A percentile compares a stretch with the other conserved stretches of the same genome.
These are phyloP conservation scores for Kwoniella sp. DNA, from an alignment of 768 basidiomycete genomes.

Conservation along the genomic window DNA sequence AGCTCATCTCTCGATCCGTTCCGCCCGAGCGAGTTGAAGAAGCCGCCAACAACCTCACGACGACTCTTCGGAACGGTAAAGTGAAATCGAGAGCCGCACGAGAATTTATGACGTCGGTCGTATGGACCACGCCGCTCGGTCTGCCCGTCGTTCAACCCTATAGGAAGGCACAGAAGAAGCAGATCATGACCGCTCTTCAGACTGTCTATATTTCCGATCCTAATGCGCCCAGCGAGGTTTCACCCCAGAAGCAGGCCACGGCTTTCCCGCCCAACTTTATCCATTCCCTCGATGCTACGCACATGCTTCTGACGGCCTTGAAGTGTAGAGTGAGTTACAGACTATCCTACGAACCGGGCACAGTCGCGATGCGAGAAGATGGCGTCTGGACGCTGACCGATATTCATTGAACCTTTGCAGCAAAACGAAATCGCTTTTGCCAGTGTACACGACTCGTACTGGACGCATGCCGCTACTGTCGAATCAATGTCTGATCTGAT, in stretches of 20 bases:
- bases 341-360: neutral
- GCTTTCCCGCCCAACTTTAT: slow-evolving; percentile 99
- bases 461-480: slow-evolving; percentile 88
- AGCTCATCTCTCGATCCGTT: slow-evolving; percentile 82
- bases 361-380: slow-evolving; percentile 1
- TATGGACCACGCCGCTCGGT: slow-evolving; percentile 96
- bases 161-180: slow-evolving; percentile 76
- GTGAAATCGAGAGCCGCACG: slow-evolving; percentile 13
- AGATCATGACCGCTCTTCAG: slow-evolving; percentile 80
- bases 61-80: slow-evolving; percentile 13
- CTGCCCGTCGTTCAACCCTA: slow-evolving; percentile 96
- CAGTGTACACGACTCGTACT: slow-evolving; percentile 97
- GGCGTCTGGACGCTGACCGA: slow-evolving; percentile 22
- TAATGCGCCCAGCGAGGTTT: slow-evolving; percentile 74
- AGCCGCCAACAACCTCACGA: slow-evolving; percentile 26
- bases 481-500: slow-evolving; percentile 87
- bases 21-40: slow-evolving; percentile 62
- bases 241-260: slow-evolving; percentile 81
- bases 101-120: slow-evolving; percentile 91
- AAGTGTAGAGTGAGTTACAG: slow-evolving; percentile 68
- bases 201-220: slow-evolving; percentile 89
- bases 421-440: slow-evolving; percentile 79
- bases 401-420: slow-evolving; percentile 56
- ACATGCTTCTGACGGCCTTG: slow-evolving; percentile 96
- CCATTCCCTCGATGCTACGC: slow-evolving; percentile 94